Evolutionary conservation across 768 basidiomycete species (phyloP).

Genomic region (Russula vinacea): DNA sequence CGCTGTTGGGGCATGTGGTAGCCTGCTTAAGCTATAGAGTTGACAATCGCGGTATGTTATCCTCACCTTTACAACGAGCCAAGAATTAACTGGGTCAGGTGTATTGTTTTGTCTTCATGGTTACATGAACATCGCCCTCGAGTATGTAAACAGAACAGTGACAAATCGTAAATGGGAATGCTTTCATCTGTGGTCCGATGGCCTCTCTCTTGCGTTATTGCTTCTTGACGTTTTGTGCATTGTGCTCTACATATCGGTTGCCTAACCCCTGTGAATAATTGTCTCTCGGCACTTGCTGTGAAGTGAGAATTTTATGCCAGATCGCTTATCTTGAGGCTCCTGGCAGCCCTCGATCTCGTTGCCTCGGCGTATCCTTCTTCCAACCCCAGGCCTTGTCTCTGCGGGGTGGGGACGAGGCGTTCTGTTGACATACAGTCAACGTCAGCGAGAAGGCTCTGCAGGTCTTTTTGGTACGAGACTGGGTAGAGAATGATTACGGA

Average conservation of each 20-base stretch:
- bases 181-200: constrained; percentile 80
- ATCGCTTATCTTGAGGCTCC: background rate
- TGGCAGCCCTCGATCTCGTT: background rate
- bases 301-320: background rate
- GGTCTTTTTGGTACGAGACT: background rate
- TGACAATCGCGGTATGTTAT: constrained; percentile 21
- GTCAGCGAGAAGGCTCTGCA: background rate
- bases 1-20: constrained; percentile 67
- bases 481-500: background rate
- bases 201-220: background rate
- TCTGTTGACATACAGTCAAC: background rate
- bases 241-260: constrained; percentile 60
- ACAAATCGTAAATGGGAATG: constrained; percentile 94
- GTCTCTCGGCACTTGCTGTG: background rate
- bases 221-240: constrained; percentile 5
- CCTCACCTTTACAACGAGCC: constrained; percentile 10
- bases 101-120: constrained; percentile 93
- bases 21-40: constrained; percentile 56
- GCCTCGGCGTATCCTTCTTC: background rate
- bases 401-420: background rate
- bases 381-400: background rate
- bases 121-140: constrained; percentile 98
- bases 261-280: constrained; percentile 14
- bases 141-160: constrained; percentile 82
- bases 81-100: constrained; percentile 47